Conservation (phyloP, 257 asterid species). For the Plantago major region DNA sequence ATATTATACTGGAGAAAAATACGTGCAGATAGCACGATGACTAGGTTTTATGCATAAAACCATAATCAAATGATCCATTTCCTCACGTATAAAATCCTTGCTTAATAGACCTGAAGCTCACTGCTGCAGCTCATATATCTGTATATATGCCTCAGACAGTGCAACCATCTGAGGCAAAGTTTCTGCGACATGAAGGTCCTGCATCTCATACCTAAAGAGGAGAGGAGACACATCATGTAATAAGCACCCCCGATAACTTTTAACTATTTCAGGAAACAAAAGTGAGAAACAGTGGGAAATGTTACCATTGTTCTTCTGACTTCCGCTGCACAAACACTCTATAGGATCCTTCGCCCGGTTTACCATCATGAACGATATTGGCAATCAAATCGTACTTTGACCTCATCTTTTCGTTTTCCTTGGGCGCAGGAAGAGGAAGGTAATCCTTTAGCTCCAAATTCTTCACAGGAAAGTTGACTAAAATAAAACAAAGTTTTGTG, state of each 20-base stretch:
- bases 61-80: too few species aligned
- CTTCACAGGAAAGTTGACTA: slow-evolving; percentile 97
- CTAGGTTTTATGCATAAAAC: too few species aligned
- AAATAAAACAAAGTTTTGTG: slow-evolving; percentile 6
- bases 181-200: slow-evolving; percentile 89
- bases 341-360: slow-evolving; percentile 79
- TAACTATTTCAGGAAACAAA: background rate
- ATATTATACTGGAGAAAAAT: too few species aligned
- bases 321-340: slow-evolving; percentile 94
- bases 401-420: slow-evolving; percentile 51
- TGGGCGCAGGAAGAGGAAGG: slow-evolving; percentile 72
- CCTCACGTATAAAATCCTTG: too few species aligned
- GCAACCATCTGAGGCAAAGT: slow-evolving; percentile 96
- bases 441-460: slow-evolving; percentile 92
- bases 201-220: slow-evolving; percentile 85
- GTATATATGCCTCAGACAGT: slow-evolving; percentile 89
- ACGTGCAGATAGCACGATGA: too few species aligned
- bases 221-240: slow-evolving; percentile 9
- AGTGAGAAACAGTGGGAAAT: background rate
- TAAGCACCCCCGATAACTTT: background rate
- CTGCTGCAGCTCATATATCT: slow-evolving; percentile 93
- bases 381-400: slow-evolving; percentile 86
- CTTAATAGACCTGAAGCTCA: background rate
- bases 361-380: slow-evolving; percentile 76
- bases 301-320: slow-evolving; percentile 89